phyloP scores from a whole-genome alignment of 1,284 basidiomycete species.

The Chalciporus sp. region DNA sequence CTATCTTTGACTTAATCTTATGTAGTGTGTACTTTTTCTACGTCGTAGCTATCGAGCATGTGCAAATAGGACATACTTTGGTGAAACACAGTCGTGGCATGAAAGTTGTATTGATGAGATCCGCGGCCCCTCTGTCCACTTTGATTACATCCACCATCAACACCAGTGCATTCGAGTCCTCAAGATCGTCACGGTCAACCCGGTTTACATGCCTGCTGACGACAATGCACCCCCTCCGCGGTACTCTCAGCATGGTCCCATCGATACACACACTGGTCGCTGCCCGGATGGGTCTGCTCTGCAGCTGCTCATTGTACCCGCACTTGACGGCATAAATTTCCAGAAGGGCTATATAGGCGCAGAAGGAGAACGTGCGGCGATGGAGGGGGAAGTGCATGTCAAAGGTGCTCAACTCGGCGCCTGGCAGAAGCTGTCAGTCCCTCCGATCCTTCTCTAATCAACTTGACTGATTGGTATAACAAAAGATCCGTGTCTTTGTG shows the following conservation, averaged over 20 bases:
- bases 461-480: constrained; percentile 9
- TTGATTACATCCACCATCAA: constrained; percentile 35
- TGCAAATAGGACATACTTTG: background rate
- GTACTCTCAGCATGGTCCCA: constrained; percentile 36
- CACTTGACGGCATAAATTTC: constrained; percentile 66
- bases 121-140: background rate
- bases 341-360: constrained; percentile 81
- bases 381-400: constrained; percentile 81
- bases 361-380: constrained; percentile 74
- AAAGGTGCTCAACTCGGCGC: constrained; percentile 59
- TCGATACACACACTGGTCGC: constrained; percentile 16
- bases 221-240: constrained; percentile 44
- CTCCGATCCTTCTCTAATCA: constrained; percentile 6
- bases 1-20: constrained; percentile 9
- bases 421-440: constrained; percentile 67
- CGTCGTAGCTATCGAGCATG: background rate
- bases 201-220: constrained; percentile 27
- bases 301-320: constrained; percentile 70
- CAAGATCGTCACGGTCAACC: background rate
- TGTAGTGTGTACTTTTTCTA: constrained; percentile 21
- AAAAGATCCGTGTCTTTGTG: constrained; percentile 64
- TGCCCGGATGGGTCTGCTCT: constrained; percentile 21
- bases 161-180: background rate
- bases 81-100: background rate
- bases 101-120: background rate